These are phyloP conservation scores for Aegilops umbellulata DNA, from an alignment of 176 grass and related monocot genomes.

Conservation along the genomic window DNA sequence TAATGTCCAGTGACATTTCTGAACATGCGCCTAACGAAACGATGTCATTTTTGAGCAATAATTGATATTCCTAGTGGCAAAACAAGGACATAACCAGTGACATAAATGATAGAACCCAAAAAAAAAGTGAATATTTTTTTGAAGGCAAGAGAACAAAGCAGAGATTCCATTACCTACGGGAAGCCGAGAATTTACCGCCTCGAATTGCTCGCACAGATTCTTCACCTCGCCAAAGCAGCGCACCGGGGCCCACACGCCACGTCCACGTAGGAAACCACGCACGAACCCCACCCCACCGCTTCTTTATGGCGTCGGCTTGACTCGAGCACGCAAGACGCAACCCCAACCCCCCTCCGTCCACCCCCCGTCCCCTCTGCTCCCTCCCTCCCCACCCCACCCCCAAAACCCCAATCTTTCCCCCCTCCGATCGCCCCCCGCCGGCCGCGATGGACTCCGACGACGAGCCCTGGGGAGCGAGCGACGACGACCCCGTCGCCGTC, in stretches of 20 bases:
- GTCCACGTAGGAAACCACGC: background rate
- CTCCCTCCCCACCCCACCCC: background rate
- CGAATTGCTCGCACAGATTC: background rate
- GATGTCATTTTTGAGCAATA: too few species aligned
- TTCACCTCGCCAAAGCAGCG: background rate
- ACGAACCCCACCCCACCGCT: background rate
- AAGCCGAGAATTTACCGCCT: too few species aligned
- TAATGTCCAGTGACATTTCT: too few species aligned
- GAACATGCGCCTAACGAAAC: too few species aligned
- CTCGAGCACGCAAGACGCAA: background rate
- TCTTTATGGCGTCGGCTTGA: background rate
- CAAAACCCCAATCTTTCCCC: background rate
- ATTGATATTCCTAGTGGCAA: too few species aligned
- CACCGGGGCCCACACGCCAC: background rate
- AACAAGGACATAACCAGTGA: too few species aligned
- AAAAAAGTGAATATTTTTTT: too few species aligned
- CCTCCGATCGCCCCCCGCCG: background rate
- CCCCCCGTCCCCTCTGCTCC: background rate
- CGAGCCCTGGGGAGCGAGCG: background rate
- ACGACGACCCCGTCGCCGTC: background rate
- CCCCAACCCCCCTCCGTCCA: too few species aligned
- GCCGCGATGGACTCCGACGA: conserved; percentile 15
- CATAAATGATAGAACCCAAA: too few species aligned
- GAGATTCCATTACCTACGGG: too few species aligned
- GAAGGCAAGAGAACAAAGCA: too few species aligned